Percentiles rank a stretch among this genome's conserved stretches.
These are phyloP conservation scores for Xanthoconium purpureum DNA, from an alignment of 768 basidiomycete species.

Conservation along the genomic window DNA sequence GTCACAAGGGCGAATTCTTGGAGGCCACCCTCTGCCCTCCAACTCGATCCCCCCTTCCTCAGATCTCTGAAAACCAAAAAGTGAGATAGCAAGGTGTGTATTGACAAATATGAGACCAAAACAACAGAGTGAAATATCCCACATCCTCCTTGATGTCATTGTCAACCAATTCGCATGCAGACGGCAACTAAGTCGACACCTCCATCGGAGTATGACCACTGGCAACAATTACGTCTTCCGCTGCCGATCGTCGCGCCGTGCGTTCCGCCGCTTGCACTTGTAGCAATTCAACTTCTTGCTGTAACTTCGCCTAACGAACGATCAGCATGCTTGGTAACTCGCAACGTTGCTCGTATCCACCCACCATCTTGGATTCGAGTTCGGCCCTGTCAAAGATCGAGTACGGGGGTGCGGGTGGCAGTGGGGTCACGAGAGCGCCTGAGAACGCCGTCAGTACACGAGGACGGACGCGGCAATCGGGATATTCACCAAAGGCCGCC, in stretches of 20 bases:
- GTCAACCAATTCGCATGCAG: neutral
- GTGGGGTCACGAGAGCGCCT: constrained; percentile 46
- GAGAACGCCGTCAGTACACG: neutral
- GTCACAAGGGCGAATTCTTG: too few relatives aligned
- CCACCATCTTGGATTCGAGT: constrained; percentile 54
- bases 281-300: constrained; percentile 56
- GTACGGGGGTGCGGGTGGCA: constrained; percentile 48
- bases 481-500: constrained; percentile 56
- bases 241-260: constrained; percentile 31
- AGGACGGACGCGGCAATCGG: neutral
- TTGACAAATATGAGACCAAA: neutral
- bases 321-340: neutral
- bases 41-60: too few relatives aligned
- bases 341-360: constrained; percentile 17
- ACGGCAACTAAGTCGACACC: constrained; percentile 13
- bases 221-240: constrained; percentile 29
- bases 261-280: constrained; percentile 48
- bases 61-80: too few relatives aligned
- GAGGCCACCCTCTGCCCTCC: too few relatives aligned
- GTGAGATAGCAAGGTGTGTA: neutral
- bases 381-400: constrained; percentile 59
- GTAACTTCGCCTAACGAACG: constrained; percentile 48
- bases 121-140: neutral
- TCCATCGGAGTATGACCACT: constrained; percentile 33
- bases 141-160: neutral